These are phyloP conservation scores for Colletotrichum ledebouriae DNA, from an alignment of 2,329 filamentous ascomycete species.

Conservation along the genomic window DNA sequence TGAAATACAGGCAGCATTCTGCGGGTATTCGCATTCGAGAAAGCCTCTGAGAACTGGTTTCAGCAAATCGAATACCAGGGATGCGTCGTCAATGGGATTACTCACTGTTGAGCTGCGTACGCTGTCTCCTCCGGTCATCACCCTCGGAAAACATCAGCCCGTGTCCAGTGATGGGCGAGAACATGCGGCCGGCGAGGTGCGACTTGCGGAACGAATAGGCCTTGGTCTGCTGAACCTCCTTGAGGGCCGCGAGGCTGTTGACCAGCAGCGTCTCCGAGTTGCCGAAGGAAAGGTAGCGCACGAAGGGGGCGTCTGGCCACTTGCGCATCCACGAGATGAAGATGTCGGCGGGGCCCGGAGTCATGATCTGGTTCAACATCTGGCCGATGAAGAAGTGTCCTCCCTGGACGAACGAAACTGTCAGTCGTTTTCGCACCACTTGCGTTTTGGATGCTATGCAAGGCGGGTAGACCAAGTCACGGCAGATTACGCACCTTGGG, in stretches of 20 bases:
- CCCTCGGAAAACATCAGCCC: slow-evolving; percentile 56
- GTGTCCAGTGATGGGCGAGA: slow-evolving; percentile 52
- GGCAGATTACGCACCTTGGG: slow-evolving; percentile 52
- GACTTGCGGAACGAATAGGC: slow-evolving; percentile 56
- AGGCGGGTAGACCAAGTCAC: too few species aligned
- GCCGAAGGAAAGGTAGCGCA: slow-evolving; percentile 53
- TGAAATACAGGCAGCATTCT: slow-evolving; percentile 55
- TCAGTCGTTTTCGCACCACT: too few species aligned
- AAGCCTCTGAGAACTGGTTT: slow-evolving; percentile 45
- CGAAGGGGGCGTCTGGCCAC: slow-evolving; percentile 53
- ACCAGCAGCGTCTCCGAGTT: slow-evolving; percentile 55
- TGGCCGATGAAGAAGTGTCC: slow-evolving; percentile 58
- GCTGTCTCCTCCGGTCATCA: slow-evolving; percentile 51
- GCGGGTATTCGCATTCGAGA: slow-evolving; percentile 53
- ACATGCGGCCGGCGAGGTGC: slow-evolving; percentile 49
- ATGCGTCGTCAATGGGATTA: background rate
- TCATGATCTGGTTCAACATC: slow-evolving; percentile 49
- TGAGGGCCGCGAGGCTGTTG: slow-evolving; percentile 53
- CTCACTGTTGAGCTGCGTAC: slow-evolving; percentile 50
- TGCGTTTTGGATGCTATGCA: too few species aligned
- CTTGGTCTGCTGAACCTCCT: slow-evolving; percentile 55
- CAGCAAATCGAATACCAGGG: background rate
- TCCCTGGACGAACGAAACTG: slow-evolving; percentile 47
- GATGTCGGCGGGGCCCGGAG: slow-evolving; percentile 47
- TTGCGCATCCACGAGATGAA: slow-evolving; percentile 50